Conservation (phyloP, 352 stramenopile genomes). For the Hyaloperonospora arabidopsidis region DNA sequence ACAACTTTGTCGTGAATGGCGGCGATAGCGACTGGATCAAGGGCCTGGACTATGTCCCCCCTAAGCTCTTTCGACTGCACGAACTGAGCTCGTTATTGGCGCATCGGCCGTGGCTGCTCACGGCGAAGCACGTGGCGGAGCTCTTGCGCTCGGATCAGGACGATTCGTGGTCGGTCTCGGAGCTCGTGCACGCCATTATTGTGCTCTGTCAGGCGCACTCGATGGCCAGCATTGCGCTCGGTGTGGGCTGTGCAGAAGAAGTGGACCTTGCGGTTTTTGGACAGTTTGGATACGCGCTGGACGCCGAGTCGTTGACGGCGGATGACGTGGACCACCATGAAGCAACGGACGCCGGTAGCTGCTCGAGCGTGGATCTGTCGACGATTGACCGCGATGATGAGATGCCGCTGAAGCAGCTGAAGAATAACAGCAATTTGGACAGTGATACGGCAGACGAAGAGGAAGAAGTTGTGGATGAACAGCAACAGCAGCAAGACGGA, state of each 20-base stretch:
- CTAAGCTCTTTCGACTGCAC: constrained; percentile 78
- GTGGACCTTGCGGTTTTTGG: constrained; percentile 63
- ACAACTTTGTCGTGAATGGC: constrained; percentile 80
- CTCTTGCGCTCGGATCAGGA: constrained; percentile 61
- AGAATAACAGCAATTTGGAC: constrained; percentile 47
- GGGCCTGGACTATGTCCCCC: constrained; percentile 70
- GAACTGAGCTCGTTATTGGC: constrained; percentile 78
- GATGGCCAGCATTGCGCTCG: constrained; percentile 72
- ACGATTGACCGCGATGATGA: constrained; percentile 68
- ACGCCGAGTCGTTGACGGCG: constrained; percentile 15
- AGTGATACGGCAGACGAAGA: constrained; percentile 58
- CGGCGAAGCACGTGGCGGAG: constrained; percentile 61
- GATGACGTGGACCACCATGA: constrained; percentile 23
- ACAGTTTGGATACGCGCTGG: constrained; percentile 46
- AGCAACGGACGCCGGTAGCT: constrained; percentile 35
- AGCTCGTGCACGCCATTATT: constrained; percentile 82
- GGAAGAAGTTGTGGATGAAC: constrained; percentile 29
- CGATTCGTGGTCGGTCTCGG: constrained; percentile 80
- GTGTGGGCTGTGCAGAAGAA: constrained; percentile 68
- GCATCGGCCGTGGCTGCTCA: constrained; percentile 81
- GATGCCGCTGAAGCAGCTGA: constrained; percentile 58
- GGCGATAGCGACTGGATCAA: constrained; percentile 76
- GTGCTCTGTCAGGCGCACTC: constrained; percentile 79
- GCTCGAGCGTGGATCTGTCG: constrained; percentile 57
- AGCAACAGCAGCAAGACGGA: constrained; percentile 22